Conservation (phyloP, 2,329 filamentous ascomycete genomes). For the Ophiostoma piceae region DNA sequence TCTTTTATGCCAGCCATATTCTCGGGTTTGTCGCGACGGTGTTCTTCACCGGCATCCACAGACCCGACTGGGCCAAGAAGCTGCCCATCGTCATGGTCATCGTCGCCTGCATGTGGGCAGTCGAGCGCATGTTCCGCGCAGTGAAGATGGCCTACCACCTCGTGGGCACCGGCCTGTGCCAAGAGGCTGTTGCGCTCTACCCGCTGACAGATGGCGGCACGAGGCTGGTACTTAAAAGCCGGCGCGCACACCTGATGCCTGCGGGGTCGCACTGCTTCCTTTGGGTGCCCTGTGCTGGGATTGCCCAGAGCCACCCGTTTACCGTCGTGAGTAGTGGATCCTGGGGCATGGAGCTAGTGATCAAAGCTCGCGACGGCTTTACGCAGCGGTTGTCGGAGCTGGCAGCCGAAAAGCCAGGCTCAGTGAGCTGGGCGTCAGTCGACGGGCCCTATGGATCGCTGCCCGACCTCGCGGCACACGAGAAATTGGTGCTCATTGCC, state of each 20-base stretch:
- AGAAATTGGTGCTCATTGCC: conserved; percentile 24
- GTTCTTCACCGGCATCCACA: conserved; percentile 41
- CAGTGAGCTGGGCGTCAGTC: conserved; percentile 16
- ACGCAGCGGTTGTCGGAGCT: conserved; percentile 46
- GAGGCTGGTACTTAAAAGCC: conserved; percentile 42
- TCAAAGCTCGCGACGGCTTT: conserved; percentile 50
- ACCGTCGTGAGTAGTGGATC: conserved; percentile 48
- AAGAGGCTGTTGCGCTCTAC: conserved; percentile 37
- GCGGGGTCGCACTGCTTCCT: conserved; percentile 55
- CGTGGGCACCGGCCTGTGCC: conserved; percentile 33
- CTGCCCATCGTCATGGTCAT: conserved; percentile 38
- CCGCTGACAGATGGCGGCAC: conserved; percentile 43
- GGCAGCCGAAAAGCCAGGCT: conserved; percentile 32
- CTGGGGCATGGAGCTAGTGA: conserved; percentile 45
- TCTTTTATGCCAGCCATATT: conserved; percentile 45
- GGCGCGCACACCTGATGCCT: conserved; percentile 34
- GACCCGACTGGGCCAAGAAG: conserved; percentile 38
- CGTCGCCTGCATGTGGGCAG: conserved; percentile 40
- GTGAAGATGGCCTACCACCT: conserved; percentile 30
- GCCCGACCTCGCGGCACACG: conserved; percentile 19
- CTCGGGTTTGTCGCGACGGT: conserved; percentile 39
- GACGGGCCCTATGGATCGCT: conserved; percentile 26
- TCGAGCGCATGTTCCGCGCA: conserved; percentile 42
- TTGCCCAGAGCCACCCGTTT: conserved; percentile 54
- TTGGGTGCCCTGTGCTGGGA: conserved; percentile 51